These are phyloP conservation scores for Elongisporangium undulatum DNA, from an alignment of 352 stramenopile genomes.

Conservation along the genomic window DNA sequence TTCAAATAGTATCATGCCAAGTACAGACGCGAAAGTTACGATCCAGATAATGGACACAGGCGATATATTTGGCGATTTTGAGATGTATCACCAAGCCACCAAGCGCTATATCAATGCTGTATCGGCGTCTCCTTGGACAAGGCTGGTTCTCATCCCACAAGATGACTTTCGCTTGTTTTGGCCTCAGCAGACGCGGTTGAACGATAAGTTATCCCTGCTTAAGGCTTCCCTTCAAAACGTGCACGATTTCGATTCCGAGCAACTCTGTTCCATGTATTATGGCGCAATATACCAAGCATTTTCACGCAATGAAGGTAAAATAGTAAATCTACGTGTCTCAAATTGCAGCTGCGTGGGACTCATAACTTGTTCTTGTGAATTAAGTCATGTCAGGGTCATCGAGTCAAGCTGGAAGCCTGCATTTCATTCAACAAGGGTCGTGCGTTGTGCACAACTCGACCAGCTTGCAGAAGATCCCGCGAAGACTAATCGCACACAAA, in stretches of 20 bases:
- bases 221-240: slow-evolving; percentile 20
- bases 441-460: slow-evolving; percentile 35
- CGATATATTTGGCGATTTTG: slow-evolving; percentile 46
- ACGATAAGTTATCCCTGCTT: slow-evolving; percentile 28
- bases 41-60: slow-evolving; percentile 24
- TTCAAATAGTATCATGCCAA: slow-evolving; percentile 3
- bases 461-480: background rate
- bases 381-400: slow-evolving; percentile 27
- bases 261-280: slow-evolving; percentile 46
- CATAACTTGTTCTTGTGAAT: background rate
- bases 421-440: slow-evolving; percentile 32
- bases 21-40: slow-evolving; percentile 6
- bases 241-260: slow-evolving; percentile 29
- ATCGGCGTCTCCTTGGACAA: slow-evolving; percentile 15
- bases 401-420: slow-evolving; percentile 17
- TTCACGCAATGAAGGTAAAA: slow-evolving; percentile 34
- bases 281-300: slow-evolving; percentile 23
- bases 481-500: slow-evolving; percentile 6
- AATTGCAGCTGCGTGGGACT: no score
- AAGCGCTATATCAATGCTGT: slow-evolving; percentile 27
- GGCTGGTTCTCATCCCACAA: slow-evolving; percentile 29
- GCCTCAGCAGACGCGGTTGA: slow-evolving; percentile 16
- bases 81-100: slow-evolving; percentile 18
- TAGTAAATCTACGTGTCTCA: background rate
- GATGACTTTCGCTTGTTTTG: slow-evolving; percentile 27